Evolutionary conservation across 306 rosid species (phyloP), one percentile per base, ranked within the genome.

Genomic region (Quercus robur): DNA sequence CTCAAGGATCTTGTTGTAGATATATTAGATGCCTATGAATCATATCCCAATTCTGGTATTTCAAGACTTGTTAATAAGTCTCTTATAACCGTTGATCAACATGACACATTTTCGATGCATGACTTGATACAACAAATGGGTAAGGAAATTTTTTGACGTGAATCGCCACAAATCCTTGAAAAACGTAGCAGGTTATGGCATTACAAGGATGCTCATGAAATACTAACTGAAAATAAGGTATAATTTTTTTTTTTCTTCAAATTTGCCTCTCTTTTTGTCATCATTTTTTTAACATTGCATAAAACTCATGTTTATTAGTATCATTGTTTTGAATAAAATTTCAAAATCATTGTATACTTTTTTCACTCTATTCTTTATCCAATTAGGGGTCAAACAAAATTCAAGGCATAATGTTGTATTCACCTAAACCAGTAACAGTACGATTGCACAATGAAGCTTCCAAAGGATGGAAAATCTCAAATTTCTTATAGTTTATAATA

Each of bases 401-500:
- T 38, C 10, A 0, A 38, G 44, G 44, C 44, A 38, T 38, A 38
- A 7, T 38, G 3, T 38, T 38, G 10, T 7, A 38, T 38, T 7
- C 11, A 2, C 44, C 11, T 38, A 38, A 38, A 38, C 11, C 3
- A 7, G 0, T 38, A 6, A 7, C 10, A 7, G 10, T 38, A 7
- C 44, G 0, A 38, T 7, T 38, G 0, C 44, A 38, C 10, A 7
- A 7, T 7, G 10, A 38, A 38, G 10, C 1, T 38, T 38, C 11
- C 10, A 7, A 83, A 83, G 62, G 62, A 68, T 83, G 77, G 61
- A 49, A 70, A 83, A 83, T 64, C 86, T 83, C 35, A 59, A 74
- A 75, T 69, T 83, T 71, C 82, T 83, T 5, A 79, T 83, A 57
- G n/a, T 83, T 69, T 26, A 70, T 0, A 79, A 83, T 70, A 74